Base-by-base conservation (phyloP, 2,329 filamentous ascomycete species). In the Colletotrichum tofieldiae region DNA sequence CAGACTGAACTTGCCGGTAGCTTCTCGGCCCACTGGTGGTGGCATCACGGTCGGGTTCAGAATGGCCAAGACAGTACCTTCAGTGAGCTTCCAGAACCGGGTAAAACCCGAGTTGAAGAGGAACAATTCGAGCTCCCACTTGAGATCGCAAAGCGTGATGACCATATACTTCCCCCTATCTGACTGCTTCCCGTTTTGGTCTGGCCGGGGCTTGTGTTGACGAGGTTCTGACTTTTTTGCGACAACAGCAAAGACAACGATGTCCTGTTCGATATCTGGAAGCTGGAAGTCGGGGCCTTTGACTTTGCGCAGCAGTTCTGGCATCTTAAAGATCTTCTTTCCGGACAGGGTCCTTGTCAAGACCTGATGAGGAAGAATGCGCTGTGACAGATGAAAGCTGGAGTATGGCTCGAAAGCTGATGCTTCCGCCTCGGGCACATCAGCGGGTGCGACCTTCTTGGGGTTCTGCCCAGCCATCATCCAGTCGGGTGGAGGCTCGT, bases 41-140 rank as follows among this genome's bases (percentile, higher is more conserved):
- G 96, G 94, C 91, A 99, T 94, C 76, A 98, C 93, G 23, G 87
- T 91, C 1, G 96, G 96, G 78, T 99, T 99, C 39, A 99, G 86
- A 35, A 99, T 93, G 6, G 96, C 96, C 67, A 99, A 87, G 1
- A 98, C 89, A 0, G 95, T 98, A n/a, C 96, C 96, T 2, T 94
- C 90, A 0, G 92, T 92, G n/a, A 98, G 86, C 79, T 97, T 97
- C 93, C 96, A 98, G 84, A 96, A 99, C 66, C 93, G 91, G 20
- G 94, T 92, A 77, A 98, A 98, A 8, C 94, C 97, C 0, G 93
- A 91, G 77, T 94, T 93, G 82, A 99, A 99, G 18, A 99, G 89
- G 77, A 95, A 98, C 52, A 98, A 88, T 75, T 98, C 95, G 16
- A 99, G 82, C 77, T 98, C 94, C 90, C 92, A 98, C 77, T 94